Base-by-base conservation (phyloP, 805 yeast species). In the Candida cerambycidarum region DNA sequence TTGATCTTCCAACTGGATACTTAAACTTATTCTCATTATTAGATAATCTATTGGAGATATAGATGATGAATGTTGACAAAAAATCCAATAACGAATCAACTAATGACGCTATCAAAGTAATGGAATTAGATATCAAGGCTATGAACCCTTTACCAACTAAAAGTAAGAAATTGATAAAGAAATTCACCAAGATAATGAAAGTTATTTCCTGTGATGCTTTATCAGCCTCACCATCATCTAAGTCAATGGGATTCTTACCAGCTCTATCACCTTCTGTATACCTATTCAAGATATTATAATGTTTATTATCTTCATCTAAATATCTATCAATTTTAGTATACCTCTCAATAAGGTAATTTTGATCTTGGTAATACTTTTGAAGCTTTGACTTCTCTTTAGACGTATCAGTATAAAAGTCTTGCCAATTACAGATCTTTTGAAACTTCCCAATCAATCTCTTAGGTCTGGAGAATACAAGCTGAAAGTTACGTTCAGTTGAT, bases 61-160 rank as follows among this genome's bases (percentile, higher is more conserved):
- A 85, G 38, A 86, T 86, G 50, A 86, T 85, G 44, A 83, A 65
- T 0, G 93, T 85, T 13, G 90, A 84, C 42, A 85, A 60, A 41
- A 85, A 80, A 55, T 86, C 95, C 48, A 85, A 71, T 0, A 80
- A 67, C 2, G 92, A 85, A 63, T 85, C 95, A 31, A 86, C 82
- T 48, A 85, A 73, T 1, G 93, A 85, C 0, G 95, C 95, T 39
- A 85, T 67, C 37, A 86, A 78, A 5, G 93, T 85, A 49, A 86
- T 77, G 9, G 95, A 86, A 55, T 69, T 73, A 0, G 92, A 82
- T 56, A 81, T 63, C n/a, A 78, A 47, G 1, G 82, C 79, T 17
- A 83, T 88, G 10, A 73, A 64, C 3, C 73, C 45, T 55, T 85
- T 85, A 2, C 86, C 89, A 1, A 75, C 32, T 39, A 85, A 63